phyloP scores from a whole-genome alignment of 164 flowering plant species.

The Cinnamomum micranthum region DNA sequence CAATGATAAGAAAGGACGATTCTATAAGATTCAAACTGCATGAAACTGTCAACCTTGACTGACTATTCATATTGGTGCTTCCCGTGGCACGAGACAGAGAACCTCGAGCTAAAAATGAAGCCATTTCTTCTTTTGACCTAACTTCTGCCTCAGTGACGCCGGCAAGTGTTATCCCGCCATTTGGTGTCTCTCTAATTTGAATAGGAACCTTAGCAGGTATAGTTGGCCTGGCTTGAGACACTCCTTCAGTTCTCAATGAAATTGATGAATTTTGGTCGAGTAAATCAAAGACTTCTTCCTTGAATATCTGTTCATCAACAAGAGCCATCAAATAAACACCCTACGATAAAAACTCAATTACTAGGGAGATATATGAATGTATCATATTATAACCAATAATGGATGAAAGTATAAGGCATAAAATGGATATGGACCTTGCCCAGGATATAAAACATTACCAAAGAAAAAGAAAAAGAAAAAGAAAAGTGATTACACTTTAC shows the following conservation, averaged over 20 bases:
- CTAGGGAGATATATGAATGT: neutral
- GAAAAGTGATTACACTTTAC: no score
- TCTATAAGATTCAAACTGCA: neutral
- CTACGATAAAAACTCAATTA: neutral
- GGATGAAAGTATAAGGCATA: neutral
- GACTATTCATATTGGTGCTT: slow-evolving; percentile 97
- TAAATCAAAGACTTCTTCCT: slow-evolving; percentile 92
- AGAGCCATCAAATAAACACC: neutral
- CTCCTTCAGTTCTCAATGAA: slow-evolving; percentile 41
- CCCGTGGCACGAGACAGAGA: slow-evolving; percentile 90
- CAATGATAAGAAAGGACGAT: neutral
- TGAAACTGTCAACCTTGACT: slow-evolving; percentile 64
- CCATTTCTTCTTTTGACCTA: slow-evolving; percentile 84
- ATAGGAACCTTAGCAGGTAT: slow-evolving; percentile 73
- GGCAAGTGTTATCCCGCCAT: slow-evolving; percentile 89
- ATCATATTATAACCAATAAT: neutral
- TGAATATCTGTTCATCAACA: slow-evolving; percentile 60
- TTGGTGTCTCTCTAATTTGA: slow-evolving; percentile 84
- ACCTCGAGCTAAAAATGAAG: slow-evolving; percentile 65
- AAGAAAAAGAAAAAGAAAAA: no score
- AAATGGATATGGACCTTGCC: no score
- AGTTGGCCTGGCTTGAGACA: slow-evolving; percentile 30
- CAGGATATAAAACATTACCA: no score
- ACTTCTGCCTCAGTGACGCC: slow-evolving; percentile 96
- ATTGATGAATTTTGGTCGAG: slow-evolving; percentile 44